Evolutionary conservation across 2,329 filamentous ascomycete genomes (phyloP), one percentile per base, ranked within the genome.

Genomic region (Aspergillus ochraceoroseus): DNA sequence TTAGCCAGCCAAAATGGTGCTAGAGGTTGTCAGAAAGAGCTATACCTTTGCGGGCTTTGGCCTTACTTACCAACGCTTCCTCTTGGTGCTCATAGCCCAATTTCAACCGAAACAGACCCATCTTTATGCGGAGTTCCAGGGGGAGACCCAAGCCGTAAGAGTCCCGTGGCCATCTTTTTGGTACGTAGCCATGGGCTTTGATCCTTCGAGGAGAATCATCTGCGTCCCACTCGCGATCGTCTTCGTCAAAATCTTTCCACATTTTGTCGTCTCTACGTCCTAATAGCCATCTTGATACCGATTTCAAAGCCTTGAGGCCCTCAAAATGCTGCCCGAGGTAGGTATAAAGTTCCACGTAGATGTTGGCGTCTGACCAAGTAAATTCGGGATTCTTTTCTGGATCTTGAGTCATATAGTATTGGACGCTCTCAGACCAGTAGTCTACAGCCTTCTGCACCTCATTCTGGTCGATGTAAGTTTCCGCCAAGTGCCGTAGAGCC

Each of bases 211-310:
- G 82, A 13, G 75, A 71, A 56, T 87, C 79, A 30, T 82, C 75
- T 4, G 76, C 65, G 60, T 98, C 92, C 79, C 88, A 98, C 65
- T 98, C 92, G 41, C 88, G 76, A 61, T 95, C 88, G 58, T 95
- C 87, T 4, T 77, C 71, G 19, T 75, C 70, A 49, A 76, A 73
- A 6, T 73, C 60, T 43, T 94, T 83, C 92, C 92, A 98, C 55
- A 80, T 87, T 0, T 57, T 63, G 60, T 98, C 89, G 3, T 76
- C 70, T 23, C 74, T 70, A 33, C 92, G 80, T 6, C 86, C 85
- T 26, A 95, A 71, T 39, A 95, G 72, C 87, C 88, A 95, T 41
- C 94, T 75, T 14, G 84, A 78, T 11, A 95, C 65, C 2, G 72
- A 72, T 59, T 85, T 92, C 8, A 94, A 71, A 47, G 83, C 77